phyloP scores from a whole-genome alignment of 441 rosid species.

The Croton laevigatus region DNA sequence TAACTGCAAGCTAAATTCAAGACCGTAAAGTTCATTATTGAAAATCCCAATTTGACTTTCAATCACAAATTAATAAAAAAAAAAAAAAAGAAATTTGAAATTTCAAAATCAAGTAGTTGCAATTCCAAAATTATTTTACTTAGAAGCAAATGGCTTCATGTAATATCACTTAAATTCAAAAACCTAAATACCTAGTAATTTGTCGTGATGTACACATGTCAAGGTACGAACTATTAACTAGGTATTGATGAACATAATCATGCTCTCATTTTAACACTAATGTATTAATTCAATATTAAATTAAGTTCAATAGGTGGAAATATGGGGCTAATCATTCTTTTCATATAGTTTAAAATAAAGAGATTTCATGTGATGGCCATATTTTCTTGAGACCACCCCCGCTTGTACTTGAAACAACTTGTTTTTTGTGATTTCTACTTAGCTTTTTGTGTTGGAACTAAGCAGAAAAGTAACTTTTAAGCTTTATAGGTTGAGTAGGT shows the following conservation, averaged over 20 bases:
- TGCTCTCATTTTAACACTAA: background rate
- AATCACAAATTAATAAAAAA: no score
- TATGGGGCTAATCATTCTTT: slow-evolving; percentile 26
- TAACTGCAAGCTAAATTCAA: no score
- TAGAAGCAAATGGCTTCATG: no score
- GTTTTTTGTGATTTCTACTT: slow-evolving; percentile 12
- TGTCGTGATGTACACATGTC: slow-evolving; percentile 21
- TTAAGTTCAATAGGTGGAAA: slow-evolving; percentile 7
- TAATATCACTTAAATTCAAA: no score
- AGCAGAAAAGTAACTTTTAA: slow-evolving; percentile 24
- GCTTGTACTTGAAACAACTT: slow-evolving; percentile 22
- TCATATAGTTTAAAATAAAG: background rate
- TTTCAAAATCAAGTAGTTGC: no score
- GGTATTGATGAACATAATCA: slow-evolving; percentile 4
- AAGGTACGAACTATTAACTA: slow-evolving; percentile 26
- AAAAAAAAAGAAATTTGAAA: no score
- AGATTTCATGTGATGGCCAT: slow-evolving; percentile 30
- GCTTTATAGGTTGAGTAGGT: background rate
- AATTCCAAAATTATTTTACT: no score
- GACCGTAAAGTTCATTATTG: no score
- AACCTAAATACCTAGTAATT: no score
- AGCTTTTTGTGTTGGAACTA: slow-evolving; percentile 30
- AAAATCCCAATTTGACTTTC: no score
- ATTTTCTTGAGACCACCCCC: slow-evolving; percentile 47
- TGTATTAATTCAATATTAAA: slow-evolving; percentile 1